Percentiles rank a stretch among this genome's conserved stretches.
Evolutionary conservation across 2,329 filamentous ascomycete species (phyloP).

Genomic region (Fusarium anguioides): DNA sequence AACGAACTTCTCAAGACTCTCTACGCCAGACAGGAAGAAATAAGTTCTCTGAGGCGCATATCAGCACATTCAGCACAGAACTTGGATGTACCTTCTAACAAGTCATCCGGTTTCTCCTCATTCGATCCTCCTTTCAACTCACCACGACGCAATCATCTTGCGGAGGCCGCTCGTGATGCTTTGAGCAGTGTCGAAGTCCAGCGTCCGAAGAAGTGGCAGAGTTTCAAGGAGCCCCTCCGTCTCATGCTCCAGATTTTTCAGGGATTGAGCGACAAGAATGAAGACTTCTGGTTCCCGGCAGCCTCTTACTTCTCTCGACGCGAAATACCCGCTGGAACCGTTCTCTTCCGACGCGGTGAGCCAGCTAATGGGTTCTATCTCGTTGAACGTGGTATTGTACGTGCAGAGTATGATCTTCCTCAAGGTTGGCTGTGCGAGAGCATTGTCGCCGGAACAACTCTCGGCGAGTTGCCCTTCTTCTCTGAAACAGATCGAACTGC

Average conservation of each 20-base stretch:
- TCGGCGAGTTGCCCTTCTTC: slow-evolving; percentile 96
- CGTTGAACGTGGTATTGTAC: slow-evolving; percentile 86
- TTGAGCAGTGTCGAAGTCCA: slow-evolving; percentile 73
- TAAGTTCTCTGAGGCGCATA: slow-evolving; percentile 58
- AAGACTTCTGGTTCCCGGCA: slow-evolving; percentile 94
- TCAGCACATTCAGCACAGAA: slow-evolving; percentile 56
- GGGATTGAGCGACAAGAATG: slow-evolving; percentile 83
- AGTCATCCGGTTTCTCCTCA: slow-evolving; percentile 48
- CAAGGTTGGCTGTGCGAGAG: slow-evolving; percentile 91
- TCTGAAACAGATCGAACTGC: slow-evolving; percentile 88
- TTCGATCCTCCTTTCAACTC: slow-evolving; percentile 72
- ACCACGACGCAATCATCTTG: slow-evolving; percentile 81
- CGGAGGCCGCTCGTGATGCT: slow-evolving; percentile 80
- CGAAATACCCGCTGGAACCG: slow-evolving; percentile 74
- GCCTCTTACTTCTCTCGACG: slow-evolving; percentile 79
- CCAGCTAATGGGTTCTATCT: slow-evolving; percentile 87
- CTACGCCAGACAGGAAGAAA: slow-evolving; percentile 75
- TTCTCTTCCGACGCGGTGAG: slow-evolving; percentile 84
- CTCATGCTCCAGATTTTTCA: slow-evolving; percentile 97
- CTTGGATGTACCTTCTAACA: slow-evolving; percentile 60
- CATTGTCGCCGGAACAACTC: slow-evolving; percentile 93
- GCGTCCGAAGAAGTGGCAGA: slow-evolving; percentile 77
- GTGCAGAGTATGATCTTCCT: slow-evolving; percentile 89
- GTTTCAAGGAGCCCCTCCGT: slow-evolving; percentile 88
- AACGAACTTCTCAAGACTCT: slow-evolving; percentile 89